Evolutionary conservation across 2,329 filamentous ascomycete genomes (phyloP).

Genomic region (Nemania sp.): DNA sequence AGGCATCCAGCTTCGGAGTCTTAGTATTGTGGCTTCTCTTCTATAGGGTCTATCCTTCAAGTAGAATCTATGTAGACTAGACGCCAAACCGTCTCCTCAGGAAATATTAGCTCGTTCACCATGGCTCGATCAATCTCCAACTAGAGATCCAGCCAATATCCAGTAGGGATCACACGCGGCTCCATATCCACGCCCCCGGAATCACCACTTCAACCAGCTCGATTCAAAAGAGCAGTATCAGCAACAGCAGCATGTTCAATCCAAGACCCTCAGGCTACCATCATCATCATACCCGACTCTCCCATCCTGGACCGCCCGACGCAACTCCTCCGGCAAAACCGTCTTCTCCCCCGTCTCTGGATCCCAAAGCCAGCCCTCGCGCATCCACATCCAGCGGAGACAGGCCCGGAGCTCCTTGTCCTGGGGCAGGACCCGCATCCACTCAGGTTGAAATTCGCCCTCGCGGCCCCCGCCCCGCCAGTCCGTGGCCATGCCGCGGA

Average conservation of each 20-base stretch:
- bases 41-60: neutral
- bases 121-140: neutral
- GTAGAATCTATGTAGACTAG: neutral
- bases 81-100: neutral
- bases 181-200: neutral
- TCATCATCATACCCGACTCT: slow-evolving; percentile 67
- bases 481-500: slow-evolving; percentile 73
- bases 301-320: slow-evolving; percentile 67
- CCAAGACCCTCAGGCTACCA: slow-evolving; percentile 61
- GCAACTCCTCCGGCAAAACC: slow-evolving; percentile 64
- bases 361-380: slow-evolving; percentile 87
- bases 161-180: neutral
- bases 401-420: slow-evolving; percentile 93
- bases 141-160: neutral
- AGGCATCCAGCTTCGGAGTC: too few relatives aligned
- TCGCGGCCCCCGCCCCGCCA: slow-evolving; percentile 71
- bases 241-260: neutral
- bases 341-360: slow-evolving; percentile 73
- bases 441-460: slow-evolving; percentile 80
- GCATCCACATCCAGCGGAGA: slow-evolving; percentile 91
- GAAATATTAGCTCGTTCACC: neutral
- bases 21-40: too few relatives aligned
- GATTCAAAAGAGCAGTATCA: neutral
- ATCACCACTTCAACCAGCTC: neutral
- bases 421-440: slow-evolving; percentile 84